Conservation (phyloP, 2,329 filamentous ascomycete species). For the Xylariales sp. region DNA sequence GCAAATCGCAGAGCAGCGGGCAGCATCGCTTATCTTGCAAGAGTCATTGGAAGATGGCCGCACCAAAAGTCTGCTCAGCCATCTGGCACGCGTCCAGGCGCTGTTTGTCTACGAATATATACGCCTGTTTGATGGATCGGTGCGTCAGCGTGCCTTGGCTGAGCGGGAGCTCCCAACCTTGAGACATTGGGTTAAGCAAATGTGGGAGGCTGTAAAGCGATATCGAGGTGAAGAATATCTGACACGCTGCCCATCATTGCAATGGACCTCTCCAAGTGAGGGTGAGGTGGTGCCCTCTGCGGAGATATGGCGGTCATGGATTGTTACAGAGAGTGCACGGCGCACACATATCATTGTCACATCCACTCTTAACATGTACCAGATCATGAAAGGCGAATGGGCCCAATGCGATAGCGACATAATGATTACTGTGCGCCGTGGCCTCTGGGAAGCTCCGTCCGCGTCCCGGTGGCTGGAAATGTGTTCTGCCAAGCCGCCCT, state of each 20-base stretch:
- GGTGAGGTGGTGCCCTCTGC: too few relatives aligned
- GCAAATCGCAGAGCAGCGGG: slow-evolving; percentile 19
- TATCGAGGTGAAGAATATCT: too few relatives aligned
- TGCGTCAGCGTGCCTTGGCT: slow-evolving; percentile 25
- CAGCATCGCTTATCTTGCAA: slow-evolving; percentile 17
- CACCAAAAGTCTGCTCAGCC: slow-evolving; percentile 15
- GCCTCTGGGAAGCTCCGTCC: neutral
- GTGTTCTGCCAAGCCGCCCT: neutral
- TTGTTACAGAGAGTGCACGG: neutral
- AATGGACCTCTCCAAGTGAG: too few relatives aligned
- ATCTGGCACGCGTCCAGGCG: slow-evolving; percentile 18
- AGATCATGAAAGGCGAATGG: neutral
- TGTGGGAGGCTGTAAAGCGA: too few relatives aligned
- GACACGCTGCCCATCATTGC: too few relatives aligned
- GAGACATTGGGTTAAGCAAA: slow-evolving; percentile 15
- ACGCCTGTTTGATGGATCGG: slow-evolving; percentile 28
- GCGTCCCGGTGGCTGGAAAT: neutral
- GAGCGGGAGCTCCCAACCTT: slow-evolving; percentile 25
- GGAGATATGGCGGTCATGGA: neutral
- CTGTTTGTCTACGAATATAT: slow-evolving; percentile 27
- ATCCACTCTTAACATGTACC: neutral
- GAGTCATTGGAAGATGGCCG: slow-evolving; percentile 13
- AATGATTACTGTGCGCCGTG: neutral
- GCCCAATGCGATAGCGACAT: neutral
- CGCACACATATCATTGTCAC: neutral